These are phyloP conservation scores for Saprolegnia parasitica DNA, from an alignment of 352 stramenopile genomes.

Conservation along the genomic window DNA sequence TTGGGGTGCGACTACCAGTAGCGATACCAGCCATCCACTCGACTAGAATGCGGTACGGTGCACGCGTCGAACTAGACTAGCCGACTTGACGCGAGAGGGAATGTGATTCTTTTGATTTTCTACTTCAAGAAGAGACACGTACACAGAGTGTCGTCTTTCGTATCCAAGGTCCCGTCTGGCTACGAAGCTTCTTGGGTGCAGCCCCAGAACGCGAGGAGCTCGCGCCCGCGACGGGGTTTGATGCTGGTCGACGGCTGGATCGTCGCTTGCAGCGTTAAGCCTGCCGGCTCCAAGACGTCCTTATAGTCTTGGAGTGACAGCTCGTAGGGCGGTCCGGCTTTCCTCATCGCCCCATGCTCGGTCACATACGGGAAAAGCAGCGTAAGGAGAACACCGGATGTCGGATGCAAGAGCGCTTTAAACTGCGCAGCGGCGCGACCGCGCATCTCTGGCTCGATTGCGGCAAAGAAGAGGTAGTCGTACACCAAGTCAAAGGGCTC, in stretches of 20 bases:
- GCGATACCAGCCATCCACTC: too few species aligned
- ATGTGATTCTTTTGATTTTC: too few species aligned
- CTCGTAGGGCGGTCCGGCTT: constrained; percentile 1
- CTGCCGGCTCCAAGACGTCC: background rate
- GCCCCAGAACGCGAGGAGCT: constrained; percentile 13
- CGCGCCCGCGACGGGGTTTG: constrained; percentile 1
- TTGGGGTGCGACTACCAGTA: too few species aligned
- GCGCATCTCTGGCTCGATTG: constrained; percentile 19
- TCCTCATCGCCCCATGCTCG: too few species aligned
- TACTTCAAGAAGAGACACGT: too few species aligned
- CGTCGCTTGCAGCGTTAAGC: constrained; percentile 4
- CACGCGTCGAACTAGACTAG: too few species aligned
- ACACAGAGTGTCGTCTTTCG: too few species aligned
- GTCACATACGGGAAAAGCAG: constrained; percentile 12
- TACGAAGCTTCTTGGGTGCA: background rate
- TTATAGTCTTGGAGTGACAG: constrained; percentile 13
- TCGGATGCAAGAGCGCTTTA: constrained; percentile 10
- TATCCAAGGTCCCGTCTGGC: too few species aligned
- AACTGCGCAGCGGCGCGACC: background rate
- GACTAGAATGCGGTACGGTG: too few species aligned
- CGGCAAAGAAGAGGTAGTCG: constrained; percentile 27
- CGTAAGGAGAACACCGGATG: background rate
- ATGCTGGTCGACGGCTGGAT: background rate
- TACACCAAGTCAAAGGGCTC: constrained; percentile 17
- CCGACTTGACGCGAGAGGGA: too few species aligned